Evolutionary conservation across 768 basidiomycete species (phyloP), one percentile per base, ranked within the genome.

Genomic region (Leccinum imitatum): DNA sequence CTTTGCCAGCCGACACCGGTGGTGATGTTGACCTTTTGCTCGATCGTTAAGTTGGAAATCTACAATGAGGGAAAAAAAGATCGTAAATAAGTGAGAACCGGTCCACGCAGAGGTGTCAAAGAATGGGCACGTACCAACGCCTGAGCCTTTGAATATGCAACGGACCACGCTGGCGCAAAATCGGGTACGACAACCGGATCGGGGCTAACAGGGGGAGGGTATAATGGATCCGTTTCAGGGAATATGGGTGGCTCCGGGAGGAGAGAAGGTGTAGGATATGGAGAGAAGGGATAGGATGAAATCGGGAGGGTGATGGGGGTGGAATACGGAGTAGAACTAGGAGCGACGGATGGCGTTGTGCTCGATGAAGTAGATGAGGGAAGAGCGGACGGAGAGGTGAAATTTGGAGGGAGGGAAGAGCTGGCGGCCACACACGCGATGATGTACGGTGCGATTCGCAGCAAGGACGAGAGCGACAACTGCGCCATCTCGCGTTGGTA

Each of bases 211-310:
- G 82, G 73, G 0, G 89, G 89, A 1, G 88, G 88, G 30, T 75
- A 72, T 19, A 73, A 73, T 1, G 87, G 88, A 60, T 86, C 80
- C 4, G 80, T 79, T 10, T 75, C 73, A 9, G 84, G 83, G 67
- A 82, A 89, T 6, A 83, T 71, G 7, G 80, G 80, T 0, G 82
- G 77, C 52, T 84, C 72, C 9, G 89, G 79, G 0, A 74, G 64
- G 56, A 84, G 80, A 1, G 83, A 80, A 15, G 89, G 86, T 14
- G 82, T 77, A 2, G 88, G 86, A 77, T 82, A 87, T 3, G 86
- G 80, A 13, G 79, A 73, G 77, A 89, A 88, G 1, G 79, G 63
- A 57, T 78, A 77, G 0, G 70, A 63, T 21, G 77, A 71, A 57
- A 80, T 75, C 13, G 81, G 79, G 35, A 79, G 54, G 23, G 73